Evolutionary conservation across 108 stramenopile species (phyloP).

Genomic region (Skeletonema tropicum): DNA sequence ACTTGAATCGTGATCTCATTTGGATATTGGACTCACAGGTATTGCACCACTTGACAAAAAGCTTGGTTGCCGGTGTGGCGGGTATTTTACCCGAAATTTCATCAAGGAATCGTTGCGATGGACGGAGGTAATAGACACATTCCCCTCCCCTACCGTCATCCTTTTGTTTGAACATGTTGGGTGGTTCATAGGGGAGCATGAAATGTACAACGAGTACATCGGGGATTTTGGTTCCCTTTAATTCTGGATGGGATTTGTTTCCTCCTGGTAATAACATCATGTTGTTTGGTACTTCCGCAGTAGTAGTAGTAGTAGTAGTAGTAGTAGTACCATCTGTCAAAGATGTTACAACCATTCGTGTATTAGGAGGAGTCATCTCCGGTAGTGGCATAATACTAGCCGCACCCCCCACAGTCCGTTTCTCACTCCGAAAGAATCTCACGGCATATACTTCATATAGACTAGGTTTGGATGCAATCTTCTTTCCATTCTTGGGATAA

Average conservation of each 20-base stretch:
- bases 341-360: not conserved
- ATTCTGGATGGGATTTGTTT: constrained; percentile 28
- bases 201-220: constrained; percentile 58
- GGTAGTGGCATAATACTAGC: constrained; percentile 52
- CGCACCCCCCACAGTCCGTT: constrained; percentile 42
- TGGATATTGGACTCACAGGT: constrained; percentile 41
- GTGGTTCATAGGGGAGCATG: constrained; percentile 55
- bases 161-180: constrained; percentile 50
- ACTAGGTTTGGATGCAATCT: constrained; percentile 31
- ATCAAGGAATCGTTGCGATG: constrained; percentile 49
- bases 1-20: constrained; percentile 61
- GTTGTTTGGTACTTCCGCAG: not conserved
- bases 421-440: constrained; percentile 35
- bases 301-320: not conserved
- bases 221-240: constrained; percentile 40
- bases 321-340: too few relatives aligned
- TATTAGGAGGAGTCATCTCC: not conserved
- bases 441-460: constrained; percentile 59
- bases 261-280: not conserved
- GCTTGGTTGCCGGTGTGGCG: constrained; percentile 53
- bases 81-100: constrained; percentile 44
- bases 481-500: constrained; percentile 53
- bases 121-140: constrained; percentile 52
- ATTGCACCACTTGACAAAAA: constrained; percentile 59
- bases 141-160: constrained; percentile 58